Conservation (phyloP, 208 protist genomes). For the Acanthamoeba castellanii region DNA sequence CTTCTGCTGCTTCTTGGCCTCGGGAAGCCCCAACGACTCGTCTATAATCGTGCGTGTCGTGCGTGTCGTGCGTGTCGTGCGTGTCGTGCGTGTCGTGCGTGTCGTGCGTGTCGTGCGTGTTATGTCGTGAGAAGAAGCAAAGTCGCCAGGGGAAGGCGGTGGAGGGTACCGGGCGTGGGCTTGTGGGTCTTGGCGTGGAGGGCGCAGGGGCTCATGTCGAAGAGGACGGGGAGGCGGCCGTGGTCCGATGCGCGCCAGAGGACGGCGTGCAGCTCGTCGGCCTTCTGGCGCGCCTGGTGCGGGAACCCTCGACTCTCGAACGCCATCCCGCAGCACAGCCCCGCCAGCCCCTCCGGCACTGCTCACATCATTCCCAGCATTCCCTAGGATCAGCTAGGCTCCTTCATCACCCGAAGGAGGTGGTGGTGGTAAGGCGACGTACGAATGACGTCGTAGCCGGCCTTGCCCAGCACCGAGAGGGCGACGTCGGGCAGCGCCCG, state of each 20-base stretch:
- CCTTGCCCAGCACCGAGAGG: constrained; percentile 67
- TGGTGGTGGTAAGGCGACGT: background rate
- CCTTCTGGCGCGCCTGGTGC: constrained; percentile 64
- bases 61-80: too few species aligned
- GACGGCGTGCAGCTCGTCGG: constrained; percentile 44
- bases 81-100: too few species aligned
- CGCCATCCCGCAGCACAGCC: constrained; percentile 84
- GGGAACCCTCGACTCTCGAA: constrained; percentile 82
- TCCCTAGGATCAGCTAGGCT: too few species aligned
- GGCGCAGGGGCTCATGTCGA: constrained; percentile 73
- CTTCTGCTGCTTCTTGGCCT: background rate
- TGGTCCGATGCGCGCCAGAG: constrained; percentile 71
- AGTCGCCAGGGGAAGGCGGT: background rate
- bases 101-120: too few species aligned
- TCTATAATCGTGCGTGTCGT: too few species aligned
- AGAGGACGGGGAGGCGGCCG: constrained; percentile 71
- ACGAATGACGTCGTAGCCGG: constrained; percentile 62
- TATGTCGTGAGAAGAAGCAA: too few species aligned
- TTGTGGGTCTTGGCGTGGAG: constrained; percentile 2
- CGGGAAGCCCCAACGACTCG: background rate
- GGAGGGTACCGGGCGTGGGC: too few species aligned
- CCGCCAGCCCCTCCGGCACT: constrained; percentile 69
- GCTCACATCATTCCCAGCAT: background rate
- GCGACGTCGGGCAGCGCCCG: background rate
- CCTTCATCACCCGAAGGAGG: background rate